phyloP scores from a whole-genome alignment of 352 stramenopile species.

The Globisporangium paddicum region DNA sequence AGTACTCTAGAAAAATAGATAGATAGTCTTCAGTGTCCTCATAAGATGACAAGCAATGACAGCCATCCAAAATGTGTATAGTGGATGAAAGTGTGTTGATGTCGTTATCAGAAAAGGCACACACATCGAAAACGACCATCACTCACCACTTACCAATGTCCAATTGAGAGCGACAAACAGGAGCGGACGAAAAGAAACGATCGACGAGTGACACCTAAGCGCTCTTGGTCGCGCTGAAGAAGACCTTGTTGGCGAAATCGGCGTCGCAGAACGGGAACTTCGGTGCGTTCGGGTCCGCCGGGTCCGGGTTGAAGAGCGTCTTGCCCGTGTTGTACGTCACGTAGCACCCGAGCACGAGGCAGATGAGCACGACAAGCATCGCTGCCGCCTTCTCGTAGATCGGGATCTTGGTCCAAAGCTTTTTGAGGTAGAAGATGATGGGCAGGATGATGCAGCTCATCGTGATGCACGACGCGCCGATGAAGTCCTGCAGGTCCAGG shows the following conservation, averaged over 20 bases:
- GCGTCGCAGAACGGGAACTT: constrained; percentile 55
- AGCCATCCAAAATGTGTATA: neutral
- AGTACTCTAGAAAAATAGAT: neutral
- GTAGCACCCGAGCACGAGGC: constrained; percentile 38
- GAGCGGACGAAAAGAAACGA: neutral
- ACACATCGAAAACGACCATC: too few species aligned
- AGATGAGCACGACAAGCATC: constrained; percentile 37
- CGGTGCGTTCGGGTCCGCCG: constrained; percentile 18
- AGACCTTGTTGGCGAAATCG: constrained; percentile 39
- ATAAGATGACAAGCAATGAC: neutral
- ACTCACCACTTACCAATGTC: neutral
- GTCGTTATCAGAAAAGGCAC: too few species aligned
- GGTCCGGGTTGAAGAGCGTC: constrained; percentile 38
- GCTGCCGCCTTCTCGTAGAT: constrained; percentile 37
- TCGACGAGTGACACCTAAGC: constrained; percentile 4
- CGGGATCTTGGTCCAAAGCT: constrained; percentile 34
- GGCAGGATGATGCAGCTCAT: constrained; percentile 51
- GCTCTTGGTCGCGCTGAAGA: constrained; percentile 34
- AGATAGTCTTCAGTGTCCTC: neutral
- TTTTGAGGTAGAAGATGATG: constrained; percentile 49
- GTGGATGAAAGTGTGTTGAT: too few species aligned
- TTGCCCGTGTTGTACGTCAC: constrained; percentile 49
- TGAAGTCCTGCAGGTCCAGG: constrained; percentile 50
- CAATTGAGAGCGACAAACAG: neutral
- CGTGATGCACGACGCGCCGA: constrained; percentile 43